These are phyloP conservation scores for Sergeia podlipaevii DNA, from an alignment of 208 protist species.

Conservation along the genomic window DNA sequence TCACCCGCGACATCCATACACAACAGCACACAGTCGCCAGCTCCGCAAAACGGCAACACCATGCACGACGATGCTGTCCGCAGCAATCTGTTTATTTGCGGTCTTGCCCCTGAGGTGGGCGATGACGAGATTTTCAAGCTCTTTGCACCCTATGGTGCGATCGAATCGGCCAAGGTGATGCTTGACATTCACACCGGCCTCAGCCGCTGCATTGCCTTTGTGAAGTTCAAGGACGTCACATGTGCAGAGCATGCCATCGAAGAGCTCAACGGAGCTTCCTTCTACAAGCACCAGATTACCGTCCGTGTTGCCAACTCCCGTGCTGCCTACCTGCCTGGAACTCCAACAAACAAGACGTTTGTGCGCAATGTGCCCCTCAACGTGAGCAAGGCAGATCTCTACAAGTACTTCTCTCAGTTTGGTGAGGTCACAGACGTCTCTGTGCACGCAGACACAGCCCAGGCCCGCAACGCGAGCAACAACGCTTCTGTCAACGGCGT, in stretches of 20 bases:
- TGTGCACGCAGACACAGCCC: constrained; percentile 62
- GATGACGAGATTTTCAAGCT: constrained; percentile 42
- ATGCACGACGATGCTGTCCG: constrained; percentile 42
- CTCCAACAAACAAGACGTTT: constrained; percentile 72
- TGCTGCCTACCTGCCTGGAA: constrained; percentile 59
- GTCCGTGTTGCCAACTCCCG: constrained; percentile 63
- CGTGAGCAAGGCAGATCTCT: constrained; percentile 33
- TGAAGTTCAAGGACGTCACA: constrained; percentile 49
- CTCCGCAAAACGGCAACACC: not conserved
- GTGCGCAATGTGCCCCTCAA: constrained; percentile 61
- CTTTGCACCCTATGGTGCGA: constrained; percentile 42
- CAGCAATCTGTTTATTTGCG: constrained; percentile 79
- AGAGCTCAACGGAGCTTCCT: constrained; percentile 28
- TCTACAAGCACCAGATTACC: constrained; percentile 27
- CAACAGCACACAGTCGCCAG: too few species aligned
- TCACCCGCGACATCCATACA: too few species aligned
- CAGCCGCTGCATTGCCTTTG: constrained; percentile 72
- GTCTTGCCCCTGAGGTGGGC: constrained; percentile 28
- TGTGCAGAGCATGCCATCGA: constrained; percentile 39
- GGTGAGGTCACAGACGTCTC: constrained; percentile 67
- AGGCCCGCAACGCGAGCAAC: not conserved
- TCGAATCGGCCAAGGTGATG: constrained; percentile 83
- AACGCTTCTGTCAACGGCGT: not conserved
- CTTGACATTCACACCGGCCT: constrained; percentile 72
- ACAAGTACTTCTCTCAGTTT: constrained; percentile 48